Percentiles rank a stretch among this genome's conserved stretches.
These are phyloP conservation scores for Prinsepia uniflora DNA, from an alignment of 306 rosid species.

Conservation along the genomic window DNA sequence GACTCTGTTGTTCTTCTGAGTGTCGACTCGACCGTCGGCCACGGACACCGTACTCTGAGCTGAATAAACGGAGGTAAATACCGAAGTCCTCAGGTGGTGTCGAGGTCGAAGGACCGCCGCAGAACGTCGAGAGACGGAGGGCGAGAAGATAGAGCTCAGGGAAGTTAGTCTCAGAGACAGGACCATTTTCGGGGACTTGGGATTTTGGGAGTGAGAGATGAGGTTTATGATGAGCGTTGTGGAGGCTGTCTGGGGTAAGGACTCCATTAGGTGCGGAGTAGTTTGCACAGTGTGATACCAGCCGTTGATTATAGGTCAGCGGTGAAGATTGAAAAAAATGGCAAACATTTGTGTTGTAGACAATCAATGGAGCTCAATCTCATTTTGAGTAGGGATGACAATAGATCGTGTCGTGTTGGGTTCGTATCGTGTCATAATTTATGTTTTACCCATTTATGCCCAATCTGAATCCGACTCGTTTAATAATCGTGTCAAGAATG, in stretches of 20 bases:
- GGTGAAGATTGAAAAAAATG: no score
- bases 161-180: slow-evolving; percentile 56
- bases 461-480: no score
- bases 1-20: slow-evolving; percentile 46
- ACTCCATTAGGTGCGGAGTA: no score
- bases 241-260: neutral
- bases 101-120: slow-evolving; percentile 32
- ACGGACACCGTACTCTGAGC: slow-evolving; percentile 44
- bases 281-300: no score
- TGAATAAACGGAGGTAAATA: slow-evolving; percentile 35
- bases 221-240: slow-evolving; percentile 3
- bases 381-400: no score
- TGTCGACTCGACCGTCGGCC: slow-evolving; percentile 44
- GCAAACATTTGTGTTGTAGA: no score
- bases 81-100: slow-evolving; percentile 21
- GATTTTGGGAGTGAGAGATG: neutral
- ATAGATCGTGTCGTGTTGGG: no score
- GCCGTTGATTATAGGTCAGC: no score
- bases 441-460: no score
- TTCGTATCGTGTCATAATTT: no score
- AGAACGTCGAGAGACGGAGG: slow-evolving; percentile 40
- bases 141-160: slow-evolving; percentile 55
- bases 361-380: no score
- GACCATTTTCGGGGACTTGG: slow-evolving; percentile 38
- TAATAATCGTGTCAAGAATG: no score